Evolutionary conservation across 139 green algal species (phyloP).

Genomic region (Chlamydomonas sp.): DNA sequence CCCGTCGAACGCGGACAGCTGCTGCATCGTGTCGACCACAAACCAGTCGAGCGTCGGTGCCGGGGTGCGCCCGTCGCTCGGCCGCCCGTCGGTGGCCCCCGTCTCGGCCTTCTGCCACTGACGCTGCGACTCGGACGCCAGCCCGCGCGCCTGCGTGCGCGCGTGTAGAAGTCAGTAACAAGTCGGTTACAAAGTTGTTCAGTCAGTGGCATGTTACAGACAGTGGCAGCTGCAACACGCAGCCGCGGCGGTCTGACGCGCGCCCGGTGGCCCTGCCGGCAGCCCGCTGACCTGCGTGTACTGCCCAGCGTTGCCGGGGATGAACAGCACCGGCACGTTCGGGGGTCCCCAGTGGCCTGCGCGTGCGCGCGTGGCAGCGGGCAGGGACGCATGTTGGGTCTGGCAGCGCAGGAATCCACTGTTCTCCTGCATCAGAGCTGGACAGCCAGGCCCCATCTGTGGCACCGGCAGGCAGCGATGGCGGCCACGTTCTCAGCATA

Average conservation of each 20-base stretch:
- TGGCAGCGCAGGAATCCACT: neutral
- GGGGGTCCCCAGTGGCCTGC: slow-evolving; percentile 1
- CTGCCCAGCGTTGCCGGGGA: slow-evolving; percentile 43
- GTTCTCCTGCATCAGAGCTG: neutral
- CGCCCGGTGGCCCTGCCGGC: slow-evolving; percentile 4
- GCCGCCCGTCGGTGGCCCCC: no score
- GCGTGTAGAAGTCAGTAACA: no score
- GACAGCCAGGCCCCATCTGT: neutral
- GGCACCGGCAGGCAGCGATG: neutral
- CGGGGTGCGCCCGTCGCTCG: no score
- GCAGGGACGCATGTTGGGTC: neutral
- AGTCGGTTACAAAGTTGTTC: no score
- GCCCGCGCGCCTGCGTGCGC: no score
- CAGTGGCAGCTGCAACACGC: no score
- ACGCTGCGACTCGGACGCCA: neutral
- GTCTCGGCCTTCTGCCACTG: slow-evolving; percentile 5
- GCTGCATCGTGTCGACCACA: slow-evolving; percentile 45
- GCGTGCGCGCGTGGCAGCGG: neutral
- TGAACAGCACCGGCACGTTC: slow-evolving; percentile 35
- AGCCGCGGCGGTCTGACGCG: no score
- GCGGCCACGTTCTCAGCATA: no score
- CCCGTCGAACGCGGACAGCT: slow-evolving; percentile 57
- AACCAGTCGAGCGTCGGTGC: slow-evolving; percentile 38
- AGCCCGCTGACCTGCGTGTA: slow-evolving; percentile 35
- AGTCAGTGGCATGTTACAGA: no score